phyloP scores from a whole-genome alignment of 805 yeast genomes.

The Lachancea quebecensis region DNA sequence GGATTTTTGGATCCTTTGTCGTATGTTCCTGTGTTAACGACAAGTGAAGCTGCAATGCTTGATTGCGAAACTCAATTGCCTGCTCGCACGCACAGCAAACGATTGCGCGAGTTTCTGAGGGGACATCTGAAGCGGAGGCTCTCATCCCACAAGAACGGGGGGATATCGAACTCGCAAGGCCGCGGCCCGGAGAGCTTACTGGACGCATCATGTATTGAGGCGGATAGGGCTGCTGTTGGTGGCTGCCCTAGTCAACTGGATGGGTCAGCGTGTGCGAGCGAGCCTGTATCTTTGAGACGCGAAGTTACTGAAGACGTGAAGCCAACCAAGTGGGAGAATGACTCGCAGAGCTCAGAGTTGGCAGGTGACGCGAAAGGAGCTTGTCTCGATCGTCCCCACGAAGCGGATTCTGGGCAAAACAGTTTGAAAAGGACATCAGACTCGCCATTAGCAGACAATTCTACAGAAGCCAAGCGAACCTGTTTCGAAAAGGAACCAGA shows the following conservation, averaged over 20 bases:
- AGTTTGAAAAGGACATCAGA: slow-evolving; percentile 2
- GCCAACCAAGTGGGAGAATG: too few species aligned
- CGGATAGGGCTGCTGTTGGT: too few species aligned
- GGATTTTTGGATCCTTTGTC: slow-evolving; percentile 3
- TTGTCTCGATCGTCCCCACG: too few species aligned
- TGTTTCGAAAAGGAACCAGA: slow-evolving; percentile 1
- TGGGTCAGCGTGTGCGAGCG: too few species aligned
- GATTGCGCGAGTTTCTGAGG: slow-evolving; percentile 5
- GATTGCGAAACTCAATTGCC: not conserved
- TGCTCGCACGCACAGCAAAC: not conserved
- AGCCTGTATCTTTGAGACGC: too few species aligned
- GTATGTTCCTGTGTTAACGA: slow-evolving; percentile 3
- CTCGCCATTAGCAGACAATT: not conserved
- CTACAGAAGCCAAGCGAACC: not conserved
- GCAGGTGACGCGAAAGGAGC: too few species aligned
- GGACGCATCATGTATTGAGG: not conserved
- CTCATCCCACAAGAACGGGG: not conserved
- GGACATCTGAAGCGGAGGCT: slow-evolving; percentile 3
- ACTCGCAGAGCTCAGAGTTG: too few species aligned
- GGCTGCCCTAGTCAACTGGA: too few species aligned
- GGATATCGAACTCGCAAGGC: not conserved
- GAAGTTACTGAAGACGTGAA: too few species aligned
- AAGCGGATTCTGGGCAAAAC: not conserved
- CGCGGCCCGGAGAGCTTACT: too few species aligned
- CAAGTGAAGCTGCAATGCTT: slow-evolving; percentile 2